phyloP scores from a whole-genome alignment of 805 yeast species.

The Metschnikowia kofuensis region DNA sequence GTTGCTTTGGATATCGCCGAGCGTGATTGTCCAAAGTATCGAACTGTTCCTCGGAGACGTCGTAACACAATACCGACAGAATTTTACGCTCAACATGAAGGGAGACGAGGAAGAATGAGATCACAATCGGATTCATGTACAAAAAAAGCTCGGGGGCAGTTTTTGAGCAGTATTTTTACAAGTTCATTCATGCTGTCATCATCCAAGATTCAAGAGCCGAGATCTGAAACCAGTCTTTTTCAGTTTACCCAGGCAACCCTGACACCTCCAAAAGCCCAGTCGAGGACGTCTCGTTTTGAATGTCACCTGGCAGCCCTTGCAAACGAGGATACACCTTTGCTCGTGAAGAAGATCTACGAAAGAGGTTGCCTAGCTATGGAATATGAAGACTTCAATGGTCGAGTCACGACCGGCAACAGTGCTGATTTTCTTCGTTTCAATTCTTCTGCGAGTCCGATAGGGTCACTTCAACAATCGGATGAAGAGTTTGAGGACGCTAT shows the following conservation, averaged over 20 bases:
- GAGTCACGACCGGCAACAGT: neutral
- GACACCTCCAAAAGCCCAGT: too few species aligned
- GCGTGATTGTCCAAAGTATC: conserved; percentile 69
- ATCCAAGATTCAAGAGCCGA: too few species aligned
- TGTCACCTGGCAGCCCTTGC: too few species aligned
- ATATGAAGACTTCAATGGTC: too few species aligned
- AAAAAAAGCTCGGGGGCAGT: neutral
- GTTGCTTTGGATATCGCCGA: conserved; percentile 72
- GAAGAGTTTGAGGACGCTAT: conserved; percentile 2
- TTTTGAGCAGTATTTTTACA: neutral
- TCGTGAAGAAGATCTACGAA: too few species aligned
- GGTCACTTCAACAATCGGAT: conserved; percentile 4
- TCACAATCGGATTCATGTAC: conserved; percentile 13
- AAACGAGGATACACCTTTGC: too few species aligned
- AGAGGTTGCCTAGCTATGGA: too few species aligned
- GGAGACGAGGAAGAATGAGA: conserved; percentile 9
- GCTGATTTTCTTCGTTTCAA: neutral
- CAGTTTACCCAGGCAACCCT: too few species aligned
- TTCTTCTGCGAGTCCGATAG: neutral
- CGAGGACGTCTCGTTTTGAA: too few species aligned
- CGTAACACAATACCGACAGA: conserved; percentile 34
- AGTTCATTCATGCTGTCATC: neutral
- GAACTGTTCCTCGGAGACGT: conserved; percentile 79
- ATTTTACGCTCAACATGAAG: conserved; percentile 4
- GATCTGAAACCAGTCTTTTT: too few species aligned